Percentiles rank a stretch among this genome's conserved stretches.
Evolutionary conservation across 441 rosid genomes (phyloP).

Genomic region (Aquilaria agallochum): DNA sequence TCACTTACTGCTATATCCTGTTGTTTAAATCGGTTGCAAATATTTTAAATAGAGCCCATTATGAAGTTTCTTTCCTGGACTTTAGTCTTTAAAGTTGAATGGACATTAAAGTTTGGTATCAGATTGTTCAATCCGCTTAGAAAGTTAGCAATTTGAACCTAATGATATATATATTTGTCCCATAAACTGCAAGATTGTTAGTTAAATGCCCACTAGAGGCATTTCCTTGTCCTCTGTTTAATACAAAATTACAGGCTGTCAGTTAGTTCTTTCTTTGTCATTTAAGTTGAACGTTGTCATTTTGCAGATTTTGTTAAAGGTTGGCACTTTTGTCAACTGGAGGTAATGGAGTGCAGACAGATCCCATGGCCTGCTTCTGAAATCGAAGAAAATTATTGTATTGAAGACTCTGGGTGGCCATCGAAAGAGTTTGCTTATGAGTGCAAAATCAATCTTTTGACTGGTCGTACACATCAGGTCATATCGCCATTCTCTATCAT

Average conservation of each 20-base stretch:
- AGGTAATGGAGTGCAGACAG: conserved; percentile 73
- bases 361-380: conserved; percentile 67
- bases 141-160: too few relatives aligned
- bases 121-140: too few relatives aligned
- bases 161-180: not conserved
- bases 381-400: conserved; percentile 39
- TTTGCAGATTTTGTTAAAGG: conserved; percentile 56
- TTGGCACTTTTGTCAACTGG: conserved; percentile 85
- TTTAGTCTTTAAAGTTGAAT: too few relatives aligned
- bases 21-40: too few relatives aligned
- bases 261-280: conserved; percentile 7
- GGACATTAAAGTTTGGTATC: too few relatives aligned
- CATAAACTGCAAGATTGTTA: not conserved
- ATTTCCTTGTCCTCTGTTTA: not conserved
- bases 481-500: conserved; percentile 7
- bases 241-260: not conserved
- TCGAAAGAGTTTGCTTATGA: conserved; percentile 63
- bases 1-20: too few relatives aligned
- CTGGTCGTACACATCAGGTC: conserved; percentile 97
- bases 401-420: conserved; percentile 69
- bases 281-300: conserved; percentile 12
- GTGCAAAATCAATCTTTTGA: conserved; percentile 80
- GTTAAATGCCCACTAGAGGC: not conserved
- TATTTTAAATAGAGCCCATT: too few relatives aligned
- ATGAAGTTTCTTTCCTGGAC: too few relatives aligned